Percentiles rank a stretch among this genome's conserved stretches.
Evolutionary conservation across 108 stramenopile species (phyloP).

Genomic region (Nitzschia sp.): DNA sequence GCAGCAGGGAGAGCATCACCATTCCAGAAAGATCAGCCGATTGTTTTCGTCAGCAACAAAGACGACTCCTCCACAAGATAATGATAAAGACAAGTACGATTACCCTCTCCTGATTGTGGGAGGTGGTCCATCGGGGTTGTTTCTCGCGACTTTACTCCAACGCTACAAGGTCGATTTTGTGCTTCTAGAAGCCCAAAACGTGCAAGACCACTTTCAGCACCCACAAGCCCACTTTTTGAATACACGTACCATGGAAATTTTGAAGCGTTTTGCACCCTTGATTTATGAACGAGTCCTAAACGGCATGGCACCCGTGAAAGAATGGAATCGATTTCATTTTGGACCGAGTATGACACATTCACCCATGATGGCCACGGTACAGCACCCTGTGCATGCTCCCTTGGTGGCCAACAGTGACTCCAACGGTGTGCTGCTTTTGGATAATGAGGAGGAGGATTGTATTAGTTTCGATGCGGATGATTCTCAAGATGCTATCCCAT

Average conservation of each 20-base stretch:
- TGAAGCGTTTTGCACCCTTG: conserved; percentile 43
- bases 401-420: conserved; percentile 48
- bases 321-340: conserved; percentile 79
- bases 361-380: conserved; percentile 59
- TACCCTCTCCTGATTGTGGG: conserved; percentile 74
- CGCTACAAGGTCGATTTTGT: conserved; percentile 49
- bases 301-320: conserved; percentile 61
- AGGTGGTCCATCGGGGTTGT: conserved; percentile 77
- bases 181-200: conserved; percentile 60
- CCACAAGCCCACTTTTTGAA: conserved; percentile 96
- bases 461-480: not conserved
- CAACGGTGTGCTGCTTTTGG: conserved; percentile 42
- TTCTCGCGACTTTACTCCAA: conserved; percentile 66
- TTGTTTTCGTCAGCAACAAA: too few species aligned
- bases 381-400: conserved; percentile 67
- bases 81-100: too few species aligned
- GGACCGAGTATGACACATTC: conserved; percentile 48
- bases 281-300: conserved; percentile 39
- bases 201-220: conserved; percentile 56
- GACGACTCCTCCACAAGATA: too few species aligned
- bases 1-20: too few species aligned
- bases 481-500: conserved; percentile 5
- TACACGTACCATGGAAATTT: conserved; percentile 89
- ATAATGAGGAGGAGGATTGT: not conserved
- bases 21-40: too few species aligned